Percentiles rank a stretch among this genome's conserved stretches.
phyloP scores from a whole-genome alignment of 140 eudicot species.

The Bidens hawaiensis region DNA sequence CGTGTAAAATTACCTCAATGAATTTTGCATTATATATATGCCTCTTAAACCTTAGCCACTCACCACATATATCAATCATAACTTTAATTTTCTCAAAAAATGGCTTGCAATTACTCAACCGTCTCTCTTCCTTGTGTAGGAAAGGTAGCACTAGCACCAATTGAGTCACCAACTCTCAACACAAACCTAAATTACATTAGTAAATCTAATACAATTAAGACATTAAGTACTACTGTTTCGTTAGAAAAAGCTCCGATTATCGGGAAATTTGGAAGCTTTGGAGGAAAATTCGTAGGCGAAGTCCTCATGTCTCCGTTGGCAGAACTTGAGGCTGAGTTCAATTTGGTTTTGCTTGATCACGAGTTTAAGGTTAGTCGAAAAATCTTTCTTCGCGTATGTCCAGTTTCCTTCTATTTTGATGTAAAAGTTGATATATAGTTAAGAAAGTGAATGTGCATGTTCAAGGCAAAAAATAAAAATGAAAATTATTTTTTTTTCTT shows the following conservation, averaged over 20 bases:
- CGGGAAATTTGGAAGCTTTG: conserved; percentile 63
- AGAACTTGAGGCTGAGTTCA: conserved; percentile 49
- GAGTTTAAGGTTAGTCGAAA: conserved; percentile 52
- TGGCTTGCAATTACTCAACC: conserved; percentile 16
- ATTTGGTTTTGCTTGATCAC: conserved; percentile 28
- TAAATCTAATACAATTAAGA: conserved; percentile 20
- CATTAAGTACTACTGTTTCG: not conserved
- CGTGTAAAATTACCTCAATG: not conserved
- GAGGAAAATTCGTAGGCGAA: conserved; percentile 68
- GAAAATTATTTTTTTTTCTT: no score
- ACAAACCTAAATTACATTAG: conserved; percentile 9
- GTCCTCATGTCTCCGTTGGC: conserved; percentile 40
- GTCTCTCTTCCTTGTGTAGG: conserved; percentile 11
- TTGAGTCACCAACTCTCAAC: conserved; percentile 14
- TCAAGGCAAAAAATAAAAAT: no score
- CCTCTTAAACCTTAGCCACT: not conserved
- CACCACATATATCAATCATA: not conserved
- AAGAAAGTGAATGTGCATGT: no score
- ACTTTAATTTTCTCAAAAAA: not conserved
- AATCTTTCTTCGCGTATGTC: not conserved
- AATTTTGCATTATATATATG: not conserved
- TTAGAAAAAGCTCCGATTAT: not conserved
- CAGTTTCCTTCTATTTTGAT: no score
- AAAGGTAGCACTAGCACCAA: conserved; percentile 12
- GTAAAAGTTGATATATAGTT: no score